These are phyloP conservation scores for Curvularia sp. DNA, from an alignment of 2,329 filamentous ascomycete species.

Conservation along the genomic window DNA sequence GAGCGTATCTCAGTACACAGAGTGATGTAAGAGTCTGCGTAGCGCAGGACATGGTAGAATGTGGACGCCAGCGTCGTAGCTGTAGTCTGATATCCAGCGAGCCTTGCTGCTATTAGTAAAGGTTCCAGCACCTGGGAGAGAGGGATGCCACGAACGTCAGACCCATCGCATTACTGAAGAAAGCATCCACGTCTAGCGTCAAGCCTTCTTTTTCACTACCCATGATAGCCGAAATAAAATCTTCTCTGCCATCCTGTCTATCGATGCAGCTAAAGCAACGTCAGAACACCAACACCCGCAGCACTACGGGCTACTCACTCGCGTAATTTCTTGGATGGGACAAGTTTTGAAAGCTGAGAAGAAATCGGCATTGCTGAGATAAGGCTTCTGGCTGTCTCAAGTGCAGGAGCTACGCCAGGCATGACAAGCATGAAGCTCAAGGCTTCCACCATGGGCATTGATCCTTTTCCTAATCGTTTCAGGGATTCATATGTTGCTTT, in stretches of 20 bases:
- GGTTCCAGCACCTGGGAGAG: neutral
- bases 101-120: slow-evolving; percentile 2
- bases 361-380: slow-evolving; percentile 6
- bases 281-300: neutral
- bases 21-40: neutral
- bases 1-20: slow-evolving; percentile 7
- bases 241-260: slow-evolving; percentile 7
- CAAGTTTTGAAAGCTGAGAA: slow-evolving; percentile 6
- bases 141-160: neutral
- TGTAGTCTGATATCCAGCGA: slow-evolving; percentile 8
- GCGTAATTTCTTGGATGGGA: slow-evolving; percentile 7
- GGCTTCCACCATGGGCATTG: slow-evolving; percentile 6
- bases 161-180: slow-evolving; percentile 8
- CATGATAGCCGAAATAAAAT: slow-evolving; percentile 5
- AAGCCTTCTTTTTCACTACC: slow-evolving; percentile 5
- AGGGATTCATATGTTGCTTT: slow-evolving; percentile 6
- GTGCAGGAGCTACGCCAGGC: slow-evolving; percentile 5
- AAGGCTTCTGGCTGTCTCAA: slow-evolving; percentile 5
- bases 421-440: slow-evolving; percentile 11
- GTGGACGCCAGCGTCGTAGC: slow-evolving; percentile 7
- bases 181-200: slow-evolving; percentile 6
- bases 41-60: slow-evolving; percentile 8
- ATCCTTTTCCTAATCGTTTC: slow-evolving; percentile 4
- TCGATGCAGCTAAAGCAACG: neutral
- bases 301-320: neutral